Evolutionary conservation across 176 grass and related monocot species (phyloP), one percentile per base, ranked within the genome.

Genomic region (Eragrostis curvula): DNA sequence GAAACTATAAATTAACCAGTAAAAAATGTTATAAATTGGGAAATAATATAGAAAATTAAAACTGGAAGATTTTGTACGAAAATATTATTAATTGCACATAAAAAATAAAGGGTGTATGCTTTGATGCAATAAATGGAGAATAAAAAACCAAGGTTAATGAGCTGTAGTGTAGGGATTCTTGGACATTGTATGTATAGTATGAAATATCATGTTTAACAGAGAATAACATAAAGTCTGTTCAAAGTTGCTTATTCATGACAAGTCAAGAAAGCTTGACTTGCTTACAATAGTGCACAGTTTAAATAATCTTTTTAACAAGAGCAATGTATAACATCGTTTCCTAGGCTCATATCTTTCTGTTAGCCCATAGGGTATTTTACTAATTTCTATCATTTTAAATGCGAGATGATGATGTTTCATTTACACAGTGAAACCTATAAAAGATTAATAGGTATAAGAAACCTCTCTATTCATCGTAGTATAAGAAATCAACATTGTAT

Each of bases 1-100:
- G 81, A 95, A 95, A 93, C 96, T 98, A 73, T 41, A 25, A 23
- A 74, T 8, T 52, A 71, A 82, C 20, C 47, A 76, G 75, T 9
- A 67, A 48, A 72, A 44, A 12, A 23, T 20, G 39, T 76, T 77
- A 79, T 79, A 44, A 61, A 75, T 23, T 65, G 9, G 57, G 83
- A 55, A 47, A 82, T 28, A 29, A 45, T 25, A 15, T 39, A 52
- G 18, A 66, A 53, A 63, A 5, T 57, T 29, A 68, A 68, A 72
- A 42, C 25, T 61, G 12, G 39, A 78, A 53, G 71, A 81, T 16
- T 28, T 48, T 27, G 20, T 68, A 80, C 40, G 55, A 50, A 82
- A 76, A 85, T 21, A 81, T 62, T 24, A 84, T 64, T 17, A 57
- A 82, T 78, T 81, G 57, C 44, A 79, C 44, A 74, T 21, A 24